Conservation (phyloP, 495 filamentous ascomycete species). For the Podospora anserina region DNA sequence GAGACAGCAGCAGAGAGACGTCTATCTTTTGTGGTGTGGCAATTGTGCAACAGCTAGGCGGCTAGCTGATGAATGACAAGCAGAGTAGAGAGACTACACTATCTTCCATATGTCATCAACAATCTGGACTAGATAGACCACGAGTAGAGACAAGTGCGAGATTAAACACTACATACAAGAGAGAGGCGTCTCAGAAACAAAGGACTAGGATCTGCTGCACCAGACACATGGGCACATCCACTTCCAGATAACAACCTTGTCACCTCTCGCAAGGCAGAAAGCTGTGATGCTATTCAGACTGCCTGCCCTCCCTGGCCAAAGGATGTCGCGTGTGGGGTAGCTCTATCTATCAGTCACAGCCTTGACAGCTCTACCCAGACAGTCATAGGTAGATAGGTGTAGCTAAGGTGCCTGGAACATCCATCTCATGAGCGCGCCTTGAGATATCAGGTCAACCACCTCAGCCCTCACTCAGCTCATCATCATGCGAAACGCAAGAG, state of each 20-base stretch:
- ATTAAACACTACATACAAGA: background rate
- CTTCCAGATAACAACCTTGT: background rate
- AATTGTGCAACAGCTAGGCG: background rate
- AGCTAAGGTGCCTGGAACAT: background rate
- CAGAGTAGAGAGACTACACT: no score
- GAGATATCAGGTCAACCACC: no score
- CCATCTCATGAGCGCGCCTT: no score
- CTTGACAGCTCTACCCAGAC: background rate
- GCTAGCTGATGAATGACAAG: no score
- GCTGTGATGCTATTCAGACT: background rate
- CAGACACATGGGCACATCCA: background rate
- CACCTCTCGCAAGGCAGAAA: background rate
- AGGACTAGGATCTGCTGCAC: background rate
- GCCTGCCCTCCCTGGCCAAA: background rate
- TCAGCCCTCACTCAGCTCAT: background rate
- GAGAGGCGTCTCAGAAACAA: background rate
- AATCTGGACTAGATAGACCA: background rate
- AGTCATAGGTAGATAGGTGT: background rate
- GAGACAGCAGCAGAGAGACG: background rate
- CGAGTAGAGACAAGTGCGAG: background rate
- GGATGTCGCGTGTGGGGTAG: background rate
- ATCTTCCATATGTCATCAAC: background rate
- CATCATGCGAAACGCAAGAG: background rate
- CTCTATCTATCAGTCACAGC: background rate
- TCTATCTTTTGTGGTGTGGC: constrained; percentile 5